Conservation (phyloP, 495 filamentous ascomycete genomes). For the Aspergillus campestris region DNA sequence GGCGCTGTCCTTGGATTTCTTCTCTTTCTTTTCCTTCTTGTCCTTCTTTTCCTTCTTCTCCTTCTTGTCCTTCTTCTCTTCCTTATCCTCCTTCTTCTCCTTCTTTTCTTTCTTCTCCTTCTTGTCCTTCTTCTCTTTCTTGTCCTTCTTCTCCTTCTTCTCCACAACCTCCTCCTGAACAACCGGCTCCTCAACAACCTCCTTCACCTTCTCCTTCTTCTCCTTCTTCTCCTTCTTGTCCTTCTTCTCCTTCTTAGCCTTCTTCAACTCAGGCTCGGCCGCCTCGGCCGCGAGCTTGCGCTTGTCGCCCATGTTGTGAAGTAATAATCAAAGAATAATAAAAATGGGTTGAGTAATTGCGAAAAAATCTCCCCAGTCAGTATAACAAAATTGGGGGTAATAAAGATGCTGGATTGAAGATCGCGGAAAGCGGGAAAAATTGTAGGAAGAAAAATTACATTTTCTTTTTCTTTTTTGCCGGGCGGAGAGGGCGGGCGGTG, state of each 20-base stretch:
- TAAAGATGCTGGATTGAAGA: not conserved
- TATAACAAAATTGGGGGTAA: not conserved
- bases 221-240: slow-evolving; percentile 23
- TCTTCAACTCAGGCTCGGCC: slow-evolving; percentile 30
- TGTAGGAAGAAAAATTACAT: slow-evolving; percentile 9
- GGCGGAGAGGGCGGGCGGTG: slow-evolving; percentile 8
- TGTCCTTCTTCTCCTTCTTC: slow-evolving; percentile 16
- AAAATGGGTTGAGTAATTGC: not conserved
- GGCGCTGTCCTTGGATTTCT: slow-evolving; percentile 8
- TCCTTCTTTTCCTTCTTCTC: slow-evolving; percentile 7
- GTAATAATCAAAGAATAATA: not conserved
- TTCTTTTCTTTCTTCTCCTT: not conserved
- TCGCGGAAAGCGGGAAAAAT: not conserved
- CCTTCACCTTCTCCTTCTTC: slow-evolving; percentile 16
- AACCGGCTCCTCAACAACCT: slow-evolving; percentile 11
- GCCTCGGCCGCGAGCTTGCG: slow-evolving; percentile 34
- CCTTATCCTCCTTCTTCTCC: slow-evolving; percentile 9
- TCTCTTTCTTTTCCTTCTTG: slow-evolving; percentile 9
- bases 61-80: slow-evolving; percentile 11
- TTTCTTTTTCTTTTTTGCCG: slow-evolving; percentile 18
- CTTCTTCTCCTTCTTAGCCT: slow-evolving; percentile 30
- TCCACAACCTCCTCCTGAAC: slow-evolving; percentile 13
- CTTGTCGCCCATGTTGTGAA: slow-evolving; percentile 32
- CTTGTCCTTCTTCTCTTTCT: slow-evolving; percentile 9
- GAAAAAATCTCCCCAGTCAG: not conserved